Percentiles rank a stretch among this genome's conserved stretches.
Evolutionary conservation across 768 basidiomycete genomes (phyloP).

Genomic region (Suillus spraguei): DNA sequence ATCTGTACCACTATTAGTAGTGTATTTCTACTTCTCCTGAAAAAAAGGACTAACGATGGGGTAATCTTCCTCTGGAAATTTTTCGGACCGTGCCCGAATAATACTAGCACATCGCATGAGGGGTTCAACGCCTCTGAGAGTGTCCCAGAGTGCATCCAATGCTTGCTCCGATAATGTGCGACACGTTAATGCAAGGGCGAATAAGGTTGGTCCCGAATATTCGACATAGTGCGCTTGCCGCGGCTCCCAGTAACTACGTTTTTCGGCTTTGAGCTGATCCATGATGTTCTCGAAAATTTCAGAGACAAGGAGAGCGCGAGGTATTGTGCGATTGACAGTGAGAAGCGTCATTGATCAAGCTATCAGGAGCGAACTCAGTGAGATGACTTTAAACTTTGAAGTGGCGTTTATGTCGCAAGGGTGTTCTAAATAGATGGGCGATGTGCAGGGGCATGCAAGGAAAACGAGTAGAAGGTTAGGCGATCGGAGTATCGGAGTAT

Average conservation of each 20-base stretch:
- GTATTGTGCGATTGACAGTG: neutral
- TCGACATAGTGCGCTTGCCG: neutral
- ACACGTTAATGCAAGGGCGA: neutral
- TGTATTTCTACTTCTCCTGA: too few species aligned
- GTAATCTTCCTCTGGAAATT: neutral
- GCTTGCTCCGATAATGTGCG: neutral
- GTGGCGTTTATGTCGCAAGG: slow-evolving; percentile 21
- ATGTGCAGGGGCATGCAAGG: neutral
- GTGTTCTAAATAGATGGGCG: neutral
- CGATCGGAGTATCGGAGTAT: neutral
- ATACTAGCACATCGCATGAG: neutral
- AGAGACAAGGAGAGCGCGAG: neutral
- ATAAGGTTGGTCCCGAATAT: neutral
- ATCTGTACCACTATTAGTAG: neutral
- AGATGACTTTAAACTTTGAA: neutral
- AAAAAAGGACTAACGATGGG: neutral
- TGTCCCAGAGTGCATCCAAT: neutral
- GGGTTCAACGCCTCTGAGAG: neutral
- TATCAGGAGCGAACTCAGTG: neutral
- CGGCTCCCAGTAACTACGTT: neutral
- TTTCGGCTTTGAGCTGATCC: neutral
- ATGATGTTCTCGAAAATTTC: neutral
- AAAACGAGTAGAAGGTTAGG: neutral
- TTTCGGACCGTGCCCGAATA: neutral
- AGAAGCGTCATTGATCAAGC: neutral